Evolutionary conservation across 345 rosid species (phyloP), one percentile per base, ranked within the genome.

Genomic region (Brassica incana): DNA sequence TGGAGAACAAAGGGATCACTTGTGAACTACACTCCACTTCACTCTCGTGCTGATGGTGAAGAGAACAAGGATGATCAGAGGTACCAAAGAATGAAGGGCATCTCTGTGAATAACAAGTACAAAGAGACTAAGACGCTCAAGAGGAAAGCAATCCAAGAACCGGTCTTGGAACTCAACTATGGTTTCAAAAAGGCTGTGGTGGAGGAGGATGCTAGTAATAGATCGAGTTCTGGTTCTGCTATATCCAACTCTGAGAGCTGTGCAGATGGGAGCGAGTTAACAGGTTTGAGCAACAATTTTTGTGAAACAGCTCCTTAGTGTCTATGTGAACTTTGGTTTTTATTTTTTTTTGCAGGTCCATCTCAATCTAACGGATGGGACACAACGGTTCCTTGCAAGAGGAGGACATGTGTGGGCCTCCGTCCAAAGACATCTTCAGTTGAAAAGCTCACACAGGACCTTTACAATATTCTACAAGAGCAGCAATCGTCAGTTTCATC

Each of bases 1-100:
- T 93, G 95, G 91, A 88, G 99, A 78, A 87, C 92, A 69, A 92
- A 91, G 63, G 97, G 97, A 81, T 81, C 98, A 32, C 90, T 96
- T 32, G 89, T 84, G 66, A 93, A 96, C 69, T 96, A 96, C 60
- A 89, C 88, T 12, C 98, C 99, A 6, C 91, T 90, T 67, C 93
- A 85, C 82, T 83, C 92, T 45, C 92, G 91, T 52, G 85, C 88
- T 12, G 98, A 91, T 65, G 76, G 79, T 29, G 92, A 87, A 74
- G 91, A 85, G 56, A 59, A 20, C 66, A 88, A 84, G 33, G 92
- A 88, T 72, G 71, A 71, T 80, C 88, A 85, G 77, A 87, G 86
- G 80, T 71, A 80, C 76, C 84, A 90, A 30, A 90, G 84, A 82
- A 67, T 85, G 82, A 91, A 87, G 87, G 83, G 80, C 84, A 73